Evolutionary conservation across 2,329 filamentous ascomycete species (phyloP).

Genomic region (Mollisia scopiformis): DNA sequence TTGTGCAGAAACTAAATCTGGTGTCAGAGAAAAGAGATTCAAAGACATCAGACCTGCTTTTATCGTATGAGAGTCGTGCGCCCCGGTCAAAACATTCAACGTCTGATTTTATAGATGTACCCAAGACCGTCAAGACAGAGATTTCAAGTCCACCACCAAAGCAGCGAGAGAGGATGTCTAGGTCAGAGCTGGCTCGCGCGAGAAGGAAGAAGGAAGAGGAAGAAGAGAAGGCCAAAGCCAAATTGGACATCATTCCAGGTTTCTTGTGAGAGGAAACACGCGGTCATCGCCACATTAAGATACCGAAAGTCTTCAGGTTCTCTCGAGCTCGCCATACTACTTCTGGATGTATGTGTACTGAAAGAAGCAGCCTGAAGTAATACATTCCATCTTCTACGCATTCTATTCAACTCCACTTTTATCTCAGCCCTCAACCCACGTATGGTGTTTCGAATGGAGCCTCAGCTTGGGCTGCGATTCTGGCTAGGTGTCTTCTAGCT

Average conservation of each 20-base stretch:
- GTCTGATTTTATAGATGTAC: not conserved
- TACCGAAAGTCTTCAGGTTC: not conserved
- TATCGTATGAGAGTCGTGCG: not conserved
- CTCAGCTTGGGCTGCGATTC: constrained; percentile 22
- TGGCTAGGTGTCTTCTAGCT: constrained; percentile 55
- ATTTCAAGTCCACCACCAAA: not conserved
- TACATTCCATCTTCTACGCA: not conserved
- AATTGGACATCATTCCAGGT: constrained; percentile 30
- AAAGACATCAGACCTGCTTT: not conserved
- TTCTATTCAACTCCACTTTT: not conserved
- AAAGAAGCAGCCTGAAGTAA: not conserved
- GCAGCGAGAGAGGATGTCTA: constrained; percentile 7
- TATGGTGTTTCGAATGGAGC: constrained; percentile 21
- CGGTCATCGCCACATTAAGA: not conserved
- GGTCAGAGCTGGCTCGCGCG: constrained; percentile 25
- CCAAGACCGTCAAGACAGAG: not conserved
- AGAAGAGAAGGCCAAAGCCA: constrained; percentile 21
- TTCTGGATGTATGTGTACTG: not conserved
- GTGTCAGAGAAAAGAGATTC: not conserved
- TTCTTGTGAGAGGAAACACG: constrained; percentile 18
- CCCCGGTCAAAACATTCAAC: not conserved
- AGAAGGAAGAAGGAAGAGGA: constrained; percentile 26
- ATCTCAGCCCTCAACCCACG: no score
- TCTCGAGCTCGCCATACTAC: no score
- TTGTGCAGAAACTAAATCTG: not conserved